Conservation (phyloP, 208 protist genomes). For the Blastocrithidia nonstop region DNA sequence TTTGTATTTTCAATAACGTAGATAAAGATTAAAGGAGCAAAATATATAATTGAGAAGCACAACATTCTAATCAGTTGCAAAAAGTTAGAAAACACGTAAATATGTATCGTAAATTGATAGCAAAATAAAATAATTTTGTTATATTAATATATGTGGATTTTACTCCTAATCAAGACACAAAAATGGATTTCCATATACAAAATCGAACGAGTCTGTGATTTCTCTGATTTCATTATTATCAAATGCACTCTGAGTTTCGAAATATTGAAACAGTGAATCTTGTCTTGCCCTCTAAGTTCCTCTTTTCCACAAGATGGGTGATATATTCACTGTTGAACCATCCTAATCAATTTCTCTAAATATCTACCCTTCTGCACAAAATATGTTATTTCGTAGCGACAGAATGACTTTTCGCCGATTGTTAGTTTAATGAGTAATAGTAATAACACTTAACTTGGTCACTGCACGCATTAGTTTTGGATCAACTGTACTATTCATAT, state of each 20-base stretch:
- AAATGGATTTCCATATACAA: conserved; percentile 65
- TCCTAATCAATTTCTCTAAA: conserved; percentile 32
- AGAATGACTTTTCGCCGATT: conserved; percentile 33
- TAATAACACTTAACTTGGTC: conserved; percentile 33
- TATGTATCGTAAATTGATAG: too few species aligned
- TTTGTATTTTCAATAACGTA: too few species aligned
- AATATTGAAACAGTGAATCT: conserved; percentile 67
- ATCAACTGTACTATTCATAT: conserved; percentile 65
- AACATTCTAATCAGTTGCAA: too few species aligned
- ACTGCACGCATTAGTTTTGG: conserved; percentile 64
- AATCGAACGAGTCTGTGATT: conserved; percentile 37
- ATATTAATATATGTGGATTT: too few species aligned
- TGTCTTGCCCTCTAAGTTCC: conserved; percentile 38
- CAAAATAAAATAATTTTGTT: too few species aligned
- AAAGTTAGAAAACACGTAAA: too few species aligned
- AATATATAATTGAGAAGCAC: too few species aligned
- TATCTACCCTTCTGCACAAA: conserved; percentile 36
- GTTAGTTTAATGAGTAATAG: conserved; percentile 15
- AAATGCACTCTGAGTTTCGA: conserved; percentile 11
- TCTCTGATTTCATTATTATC: conserved; percentile 23
- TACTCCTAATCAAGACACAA: conserved; percentile 18
- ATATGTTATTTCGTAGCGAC: conserved; percentile 50
- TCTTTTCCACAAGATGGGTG: conserved; percentile 53
- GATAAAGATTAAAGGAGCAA: too few species aligned
- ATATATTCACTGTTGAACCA: conserved; percentile 30